Conservation (phyloP, 345 rosid species). For the Syzygium grande region DNA sequence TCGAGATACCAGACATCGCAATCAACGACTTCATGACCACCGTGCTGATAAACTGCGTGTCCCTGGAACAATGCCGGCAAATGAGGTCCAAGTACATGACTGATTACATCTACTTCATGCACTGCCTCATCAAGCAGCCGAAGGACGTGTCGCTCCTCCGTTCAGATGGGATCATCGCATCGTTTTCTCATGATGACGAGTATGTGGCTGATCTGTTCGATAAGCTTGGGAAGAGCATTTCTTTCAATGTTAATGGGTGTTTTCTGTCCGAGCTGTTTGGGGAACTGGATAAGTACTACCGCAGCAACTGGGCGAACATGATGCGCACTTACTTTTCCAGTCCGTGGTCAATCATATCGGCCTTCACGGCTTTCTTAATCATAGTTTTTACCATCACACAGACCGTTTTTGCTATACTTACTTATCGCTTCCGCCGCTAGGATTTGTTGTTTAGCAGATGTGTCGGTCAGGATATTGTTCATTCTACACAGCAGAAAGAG, state of each 20-base stretch:
- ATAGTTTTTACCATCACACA: not conserved
- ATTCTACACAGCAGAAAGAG: not conserved
- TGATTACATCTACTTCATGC: not conserved
- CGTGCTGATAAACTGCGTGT: not conserved
- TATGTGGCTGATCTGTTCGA: conserved; percentile 1
- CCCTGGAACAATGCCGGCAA: not conserved
- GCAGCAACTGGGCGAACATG: not conserved
- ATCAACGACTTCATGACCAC: not conserved
- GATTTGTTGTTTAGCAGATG: not conserved
- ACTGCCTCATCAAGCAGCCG: conserved; percentile 4
- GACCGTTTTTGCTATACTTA: not conserved
- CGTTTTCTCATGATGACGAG: not conserved
- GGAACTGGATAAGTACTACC: not conserved
- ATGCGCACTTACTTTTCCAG: not conserved
- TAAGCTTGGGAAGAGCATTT: not conserved
- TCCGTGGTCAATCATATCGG: conserved; percentile 1
- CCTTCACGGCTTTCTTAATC: not conserved
- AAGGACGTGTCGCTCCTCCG: not conserved
- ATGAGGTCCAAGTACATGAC: not conserved
- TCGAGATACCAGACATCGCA: conserved; percentile 1
- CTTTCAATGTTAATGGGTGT: not conserved
- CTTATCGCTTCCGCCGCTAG: accelerated
- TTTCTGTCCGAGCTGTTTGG: not conserved
- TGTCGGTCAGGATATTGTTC: not conserved
- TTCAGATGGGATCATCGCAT: conserved; percentile 1